Evolutionary conservation across 1,139 yeast species (phyloP), one percentile per base, ranked within the genome.

Genomic region (Ashbya aceris): DNA sequence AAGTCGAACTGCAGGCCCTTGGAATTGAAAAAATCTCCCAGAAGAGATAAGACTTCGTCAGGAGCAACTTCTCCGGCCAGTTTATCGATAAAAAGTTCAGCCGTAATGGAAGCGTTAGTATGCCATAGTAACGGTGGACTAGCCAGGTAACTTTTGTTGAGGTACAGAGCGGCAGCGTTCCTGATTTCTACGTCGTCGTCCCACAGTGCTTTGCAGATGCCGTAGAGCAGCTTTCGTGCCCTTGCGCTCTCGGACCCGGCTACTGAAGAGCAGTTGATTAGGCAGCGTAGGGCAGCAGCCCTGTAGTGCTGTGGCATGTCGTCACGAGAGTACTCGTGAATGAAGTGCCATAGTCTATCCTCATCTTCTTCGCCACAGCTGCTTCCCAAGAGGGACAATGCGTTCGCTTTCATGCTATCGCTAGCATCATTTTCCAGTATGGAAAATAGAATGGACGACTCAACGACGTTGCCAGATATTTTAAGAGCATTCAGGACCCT

Each of bases 121-220:
- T 11, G 6, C 13, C 9, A 4, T 14, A 11, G n/a, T 8, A n/a
- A 11, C 2, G 23, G 13, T 3, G 13, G 14, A 12, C 42, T 9
- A 13, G 38, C 31, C n/a, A 46, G 33, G 11, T 49, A 33, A 8
- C 36, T 27, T 10, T 42, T 26, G 2, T 66, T 58, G 10, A 73
- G 48, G 42, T 60, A 62, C 2, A 49, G 35, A 0, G 77, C 61
- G 1, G 76, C 68, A 2, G 54, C 26, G 1, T 51, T 47, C 50
- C 83, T 62, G 9, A 77, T 64, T 8, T 64, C 71, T 7, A 67
- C 70, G 48, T 79, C 84, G 53, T 82, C 91, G 56, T 83, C 93
- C 40, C 69, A 65, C 11, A 79, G 57, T 45, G 67, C 71, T 11
- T 58, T 53, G 46, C 65, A 69, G 1, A 76, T 52, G 9, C 58